Base-by-base conservation (phyloP, 169 alveolate species). In the Cardiosporidium cionae region DNA sequence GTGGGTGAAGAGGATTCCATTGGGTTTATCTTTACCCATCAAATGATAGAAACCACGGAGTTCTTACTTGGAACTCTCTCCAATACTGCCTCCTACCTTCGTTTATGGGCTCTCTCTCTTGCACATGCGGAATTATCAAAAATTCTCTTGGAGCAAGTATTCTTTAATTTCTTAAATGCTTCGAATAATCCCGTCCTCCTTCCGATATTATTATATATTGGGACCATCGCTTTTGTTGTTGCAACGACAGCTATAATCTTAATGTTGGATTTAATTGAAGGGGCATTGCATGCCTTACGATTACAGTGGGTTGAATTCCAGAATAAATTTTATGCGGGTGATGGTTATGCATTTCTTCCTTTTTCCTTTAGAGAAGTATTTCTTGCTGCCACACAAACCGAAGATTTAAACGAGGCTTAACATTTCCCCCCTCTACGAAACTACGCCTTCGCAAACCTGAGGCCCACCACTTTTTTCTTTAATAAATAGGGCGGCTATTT, bases 271-370 rank as follows among this genome's bases (percentile, higher is more conserved):
- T 87, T 96, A 1, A 84, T 98, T 84, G 99, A 98, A 86, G 96
- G 99, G 79, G 96, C 96, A 88, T 90, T 98, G 69, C 99, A 98
- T 89, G 97, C 99, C 1, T 92, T 98, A 68, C 93, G 99, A 79
- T 92, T 97, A 80, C 99, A 97, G 83, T 97, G 99, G 99, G 99
- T 98, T 63, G 99, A 98, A 83, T 98, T 98, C 88, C 98, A 97
- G 84, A 95, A 94, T 89, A 98, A 97, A 85, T 98, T 98, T 85
- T 98, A 90, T 91, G 94, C 95, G 82, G 99, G 99, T 3, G 98
- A 94, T 82, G 99, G 99, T 1, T 87, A 89, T 81, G 78, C 84
- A 31, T 97, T 97, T 78, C 87, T 76, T 32, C 98, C 99, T 22
- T 87, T 87, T 34, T 68, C 62, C 58, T 81, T 82, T n/a, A n/a